Base-by-base conservation (phyloP, 2,329 filamentous ascomycete genomes). In the Podosphaera leucotricha region DNA sequence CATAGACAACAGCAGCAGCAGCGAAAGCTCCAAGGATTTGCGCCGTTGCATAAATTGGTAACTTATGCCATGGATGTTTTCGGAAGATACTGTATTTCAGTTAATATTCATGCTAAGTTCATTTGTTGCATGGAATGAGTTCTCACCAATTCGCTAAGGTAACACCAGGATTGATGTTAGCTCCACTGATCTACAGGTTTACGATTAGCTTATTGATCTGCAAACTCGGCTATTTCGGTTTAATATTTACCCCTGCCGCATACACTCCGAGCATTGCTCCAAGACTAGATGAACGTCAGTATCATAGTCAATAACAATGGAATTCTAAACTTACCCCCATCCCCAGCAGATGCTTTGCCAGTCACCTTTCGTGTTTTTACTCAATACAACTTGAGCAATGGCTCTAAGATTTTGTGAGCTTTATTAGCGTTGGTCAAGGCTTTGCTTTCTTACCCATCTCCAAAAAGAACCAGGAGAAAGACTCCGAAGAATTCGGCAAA, bases 251-350 rank as follows among this genome's bases (percentile, higher is more conserved):
- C 44, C 70, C 70, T 13, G 65, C 64, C 15, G 69, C 66, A 53
- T 81, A 81, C 26, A 80, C 69, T 3, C 77, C 76, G 2, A 81
- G 63, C 74, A 80, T 79, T 48, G 79, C 72, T n/a, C 72, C 77
- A 38, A 80, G 61, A 30, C 75, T 69, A 51, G 48, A 44, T 30
- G 36, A 15, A 5, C 47, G 36, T 48, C 20, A 49, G 46, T 16
- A 21, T 11, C 2, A 19, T 20, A 15, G 36, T 30, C 4, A 36
- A 11, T 16, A 15, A 33, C n/a, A 16, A 2, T 19, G 1, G 20
- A 38, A 8, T 37, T 18, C 21, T 21, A 35, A n/a, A 44, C 45
- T 24, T 48, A 54, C 53, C 54, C 55, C 54, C 54, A 57, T 10
- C 54, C 55, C 55, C 54, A 57, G 35, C 48, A 50, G 24, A 57